Percentiles rank a stretch among this genome's conserved stretches.
These are phyloP conservation scores for Lentinula aciculospora DNA, from an alignment of 768 basidiomycete genomes.

Conservation along the genomic window DNA sequence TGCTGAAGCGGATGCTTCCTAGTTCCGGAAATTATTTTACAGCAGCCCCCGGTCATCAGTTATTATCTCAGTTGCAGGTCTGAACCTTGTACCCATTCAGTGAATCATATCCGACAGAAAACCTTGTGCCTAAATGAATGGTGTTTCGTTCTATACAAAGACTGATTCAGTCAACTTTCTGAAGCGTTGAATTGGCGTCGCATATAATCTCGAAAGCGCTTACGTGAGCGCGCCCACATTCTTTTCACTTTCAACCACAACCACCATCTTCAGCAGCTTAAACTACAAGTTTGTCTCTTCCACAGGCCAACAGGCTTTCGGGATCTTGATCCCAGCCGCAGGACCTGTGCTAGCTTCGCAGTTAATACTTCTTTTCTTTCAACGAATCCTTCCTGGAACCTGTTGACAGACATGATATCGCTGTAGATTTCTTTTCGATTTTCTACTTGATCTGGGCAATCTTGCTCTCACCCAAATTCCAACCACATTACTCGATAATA, in stretches of 20 bases:
- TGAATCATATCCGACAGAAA: neutral
- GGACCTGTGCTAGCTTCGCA: neutral
- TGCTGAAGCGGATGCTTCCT: neutral
- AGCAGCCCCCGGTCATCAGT: neutral
- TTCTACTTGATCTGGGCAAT: neutral
- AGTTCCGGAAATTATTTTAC: neutral
- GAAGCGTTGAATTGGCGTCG: too few species aligned
- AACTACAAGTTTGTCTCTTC: neutral
- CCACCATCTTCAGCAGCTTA: neutral
- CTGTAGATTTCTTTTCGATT: slow-evolving; percentile 7
- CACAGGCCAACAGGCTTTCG: neutral
- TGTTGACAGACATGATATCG: slow-evolving; percentile 10
- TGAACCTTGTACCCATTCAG: neutral
- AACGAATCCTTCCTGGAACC: slow-evolving; percentile 4
- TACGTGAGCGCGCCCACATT: neutral
- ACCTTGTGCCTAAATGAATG: neutral
- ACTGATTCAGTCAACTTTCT: neutral
- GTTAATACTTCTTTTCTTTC: slow-evolving; percentile 7
- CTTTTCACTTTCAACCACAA: neutral
- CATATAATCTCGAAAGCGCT: neutral
- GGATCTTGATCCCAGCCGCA: slow-evolving; percentile 5
- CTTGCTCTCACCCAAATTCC: neutral
- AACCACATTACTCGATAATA: neutral
- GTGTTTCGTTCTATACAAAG: neutral
- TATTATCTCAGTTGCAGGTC: neutral